Base-by-base conservation (phyloP, 179 eudicot species). In the Actinidia arguta region DNA sequence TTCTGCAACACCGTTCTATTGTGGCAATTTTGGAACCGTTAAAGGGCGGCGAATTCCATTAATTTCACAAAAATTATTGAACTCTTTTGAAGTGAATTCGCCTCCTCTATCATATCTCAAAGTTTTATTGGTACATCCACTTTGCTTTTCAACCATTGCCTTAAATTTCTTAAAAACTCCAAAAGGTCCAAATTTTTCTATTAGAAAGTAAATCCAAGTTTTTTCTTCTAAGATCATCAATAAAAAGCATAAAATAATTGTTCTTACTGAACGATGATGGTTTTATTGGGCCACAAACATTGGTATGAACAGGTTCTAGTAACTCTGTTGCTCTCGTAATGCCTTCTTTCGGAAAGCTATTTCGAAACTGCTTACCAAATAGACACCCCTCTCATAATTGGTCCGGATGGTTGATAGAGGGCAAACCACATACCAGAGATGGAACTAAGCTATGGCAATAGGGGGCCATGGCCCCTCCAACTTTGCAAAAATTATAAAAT, bases 231-330 rank as follows among this genome's bases (percentile, higher is more conserved):
- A 24, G 67, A 36, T 79, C 62, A 67, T 81, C 78, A 73, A 31
- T n/a, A 48, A 81, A 16, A 47, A 14, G 4, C 14, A 73, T 7
- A 58, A 75, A 73, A 52, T 81, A 55, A 11, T 70, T 54, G 31
- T 81, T 62, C 63, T 52, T 39, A 61, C 79, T 52, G 50, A 74
- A 31, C 3, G 55, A 63, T 27, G n/a, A 36, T 47, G 64, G 79
- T 56, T 62, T 64, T 55, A 81, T 76, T 27, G 81, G 58, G 6
- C 76, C 70, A 55, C 78, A 78, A 3, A 83, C 67, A 39, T 78
- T 66, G 1, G 82, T 8, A 51, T 83, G 82, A 7, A 83, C 47
- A 14, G 78, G 73, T 48, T 48, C 64, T 17, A 78, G 66, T 31
- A 73, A 64, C 10, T 59, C 8, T 11, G 0, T 51, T 4, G 82